Conservation (phyloP, 163 green algal species). For the Scenedesmus sp. region DNA sequence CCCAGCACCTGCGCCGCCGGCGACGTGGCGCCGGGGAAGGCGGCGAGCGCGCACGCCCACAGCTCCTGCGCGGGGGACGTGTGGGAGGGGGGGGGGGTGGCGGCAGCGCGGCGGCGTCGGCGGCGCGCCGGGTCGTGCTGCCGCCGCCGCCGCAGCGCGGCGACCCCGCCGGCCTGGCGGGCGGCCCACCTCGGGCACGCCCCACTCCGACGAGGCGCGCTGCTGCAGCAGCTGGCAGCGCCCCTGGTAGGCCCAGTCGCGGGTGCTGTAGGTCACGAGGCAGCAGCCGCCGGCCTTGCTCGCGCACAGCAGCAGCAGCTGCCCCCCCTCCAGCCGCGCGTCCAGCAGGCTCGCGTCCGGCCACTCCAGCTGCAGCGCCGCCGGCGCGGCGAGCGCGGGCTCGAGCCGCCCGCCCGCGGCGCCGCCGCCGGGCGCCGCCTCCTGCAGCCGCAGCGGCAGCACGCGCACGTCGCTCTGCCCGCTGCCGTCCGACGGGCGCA, state of each 20-base stretch:
- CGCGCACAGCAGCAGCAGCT: slow-evolving; percentile 34
- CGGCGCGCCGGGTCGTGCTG: too few species aligned
- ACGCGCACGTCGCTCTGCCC: slow-evolving; percentile 20
- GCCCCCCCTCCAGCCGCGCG: slow-evolving; percentile 14
- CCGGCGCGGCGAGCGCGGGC: neutral
- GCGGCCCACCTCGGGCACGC: slow-evolving; percentile 8
- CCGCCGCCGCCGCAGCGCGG: too few species aligned
- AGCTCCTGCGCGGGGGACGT: slow-evolving; percentile 23
- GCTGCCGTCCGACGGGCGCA: slow-evolving; percentile 15
- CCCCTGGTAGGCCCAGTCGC: slow-evolving; percentile 28
- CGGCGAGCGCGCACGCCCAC: slow-evolving; percentile 38
- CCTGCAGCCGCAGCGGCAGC: slow-evolving; percentile 25
- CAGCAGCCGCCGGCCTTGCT: neutral
- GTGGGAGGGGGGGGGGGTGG: too few species aligned
- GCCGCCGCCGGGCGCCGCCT: neutral
- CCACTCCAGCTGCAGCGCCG: slow-evolving; percentile 26
- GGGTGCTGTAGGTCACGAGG: slow-evolving; percentile 9
- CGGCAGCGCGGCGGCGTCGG: too few species aligned
- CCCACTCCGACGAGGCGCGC: slow-evolving; percentile 15
- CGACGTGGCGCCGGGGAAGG: neutral
- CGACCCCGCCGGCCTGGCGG: too few species aligned
- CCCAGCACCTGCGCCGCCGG: slow-evolving; percentile 41
- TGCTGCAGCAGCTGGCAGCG: slow-evolving; percentile 40
- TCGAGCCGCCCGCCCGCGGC: neutral
- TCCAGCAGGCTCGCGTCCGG: slow-evolving; percentile 18